Percentiles rank a stretch among this genome's conserved stretches.
Conservation (phyloP, 371 early-diverging fungal species). For the Capillidium heterosporum region DNA sequence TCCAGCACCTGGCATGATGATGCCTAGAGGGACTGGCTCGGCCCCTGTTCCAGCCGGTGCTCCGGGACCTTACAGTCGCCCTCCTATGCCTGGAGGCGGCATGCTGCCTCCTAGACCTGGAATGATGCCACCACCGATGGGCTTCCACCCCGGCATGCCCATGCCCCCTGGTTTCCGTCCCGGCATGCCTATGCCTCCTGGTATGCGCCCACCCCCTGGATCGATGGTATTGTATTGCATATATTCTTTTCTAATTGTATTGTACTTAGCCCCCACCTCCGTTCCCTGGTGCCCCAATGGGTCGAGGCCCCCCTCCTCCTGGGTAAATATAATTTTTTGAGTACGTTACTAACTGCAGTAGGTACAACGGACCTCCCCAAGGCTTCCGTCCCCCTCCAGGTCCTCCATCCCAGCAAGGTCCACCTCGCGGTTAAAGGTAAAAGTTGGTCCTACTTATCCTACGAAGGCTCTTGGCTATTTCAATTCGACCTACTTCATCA, state of each 20-base stretch:
- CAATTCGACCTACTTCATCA: too few species aligned
- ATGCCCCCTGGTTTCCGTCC: slow-evolving; percentile 10
- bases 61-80: slow-evolving; percentile 59
- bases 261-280: slow-evolving; percentile 5
- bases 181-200: slow-evolving; percentile 25
- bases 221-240: slow-evolving; percentile 7
- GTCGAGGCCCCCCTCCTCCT: background rate
- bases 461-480: too few species aligned
- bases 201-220: slow-evolving; percentile 27
- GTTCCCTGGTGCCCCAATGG: slow-evolving; percentile 7
- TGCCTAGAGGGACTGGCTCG: slow-evolving; percentile 26
- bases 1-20: slow-evolving; percentile 69
- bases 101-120: slow-evolving; percentile 27
- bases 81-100: slow-evolving; percentile 26
- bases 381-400: slow-evolving; percentile 13
- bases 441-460: too few species aligned
- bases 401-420: slow-evolving; percentile 18
- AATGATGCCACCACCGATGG: slow-evolving; percentile 33
- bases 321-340: background rate
- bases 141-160: slow-evolving; percentile 43
- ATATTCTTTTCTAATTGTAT: background rate
- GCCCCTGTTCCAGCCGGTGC: slow-evolving; percentile 26
- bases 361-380: slow-evolving; percentile 13
- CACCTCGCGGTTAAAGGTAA: slow-evolving; percentile 2
- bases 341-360: background rate